A percentile compares a stretch with the other conserved stretches of the same genome.
Evolutionary conservation across 768 basidiomycete species (phyloP).

Genomic region (Lepiota venenata): DNA sequence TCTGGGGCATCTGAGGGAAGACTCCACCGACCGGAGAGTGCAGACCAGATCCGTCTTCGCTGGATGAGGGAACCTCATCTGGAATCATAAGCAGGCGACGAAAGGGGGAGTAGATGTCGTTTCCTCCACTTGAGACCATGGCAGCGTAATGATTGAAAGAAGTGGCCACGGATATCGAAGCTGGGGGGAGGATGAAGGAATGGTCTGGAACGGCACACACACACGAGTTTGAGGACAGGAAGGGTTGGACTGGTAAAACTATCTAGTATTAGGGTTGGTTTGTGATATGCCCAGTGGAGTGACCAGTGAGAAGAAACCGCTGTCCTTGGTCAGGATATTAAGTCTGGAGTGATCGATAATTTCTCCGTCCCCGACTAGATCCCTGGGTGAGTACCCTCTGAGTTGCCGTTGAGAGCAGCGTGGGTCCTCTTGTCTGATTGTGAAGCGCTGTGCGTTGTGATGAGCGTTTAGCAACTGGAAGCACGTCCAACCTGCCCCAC

Average conservation of each 20-base stretch:
- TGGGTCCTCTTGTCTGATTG: neutral
- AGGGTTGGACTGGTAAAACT: constrained; percentile 8
- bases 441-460: neutral
- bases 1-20: constrained; percentile 15
- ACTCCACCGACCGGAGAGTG: constrained; percentile 67
- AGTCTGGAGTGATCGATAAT: constrained; percentile 8
- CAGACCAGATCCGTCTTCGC: constrained; percentile 73
- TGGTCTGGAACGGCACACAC: constrained; percentile 2
- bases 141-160: constrained; percentile 21
- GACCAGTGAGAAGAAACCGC: constrained; percentile 11
- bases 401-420: neutral
- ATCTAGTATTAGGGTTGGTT: constrained; percentile 10
- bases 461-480: constrained; percentile 4
- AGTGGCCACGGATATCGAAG: neutral
- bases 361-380: constrained; percentile 9
- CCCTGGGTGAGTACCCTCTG: constrained; percentile 2
- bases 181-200: neutral
- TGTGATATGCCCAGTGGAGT: constrained; percentile 1
- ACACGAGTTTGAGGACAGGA: constrained; percentile 5
- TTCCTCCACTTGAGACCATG: constrained; percentile 55
- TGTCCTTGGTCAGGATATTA: constrained; percentile 9
- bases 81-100: constrained; percentile 47
- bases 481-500: constrained; percentile 2
- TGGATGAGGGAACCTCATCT: constrained; percentile 69
- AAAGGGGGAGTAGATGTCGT: constrained; percentile 54